Evolutionary conservation across 345 rosid species (phyloP).

Genomic region (Citropsis articulata): DNA sequence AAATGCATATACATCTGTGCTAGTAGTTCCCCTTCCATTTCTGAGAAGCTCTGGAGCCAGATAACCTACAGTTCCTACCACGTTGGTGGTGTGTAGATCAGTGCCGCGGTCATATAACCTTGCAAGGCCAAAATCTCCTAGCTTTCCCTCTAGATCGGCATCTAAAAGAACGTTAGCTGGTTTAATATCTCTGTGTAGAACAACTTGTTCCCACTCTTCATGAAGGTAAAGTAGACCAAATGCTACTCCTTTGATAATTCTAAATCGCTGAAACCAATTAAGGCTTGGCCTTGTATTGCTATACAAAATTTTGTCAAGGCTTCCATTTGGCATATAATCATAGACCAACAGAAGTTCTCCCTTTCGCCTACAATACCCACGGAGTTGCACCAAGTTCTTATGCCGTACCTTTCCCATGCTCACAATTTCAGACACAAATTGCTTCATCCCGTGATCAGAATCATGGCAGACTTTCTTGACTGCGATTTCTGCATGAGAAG

Average conservation of each 20-base stretch:
- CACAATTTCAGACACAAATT: constrained; percentile 19
- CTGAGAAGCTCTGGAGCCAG: constrained; percentile 42
- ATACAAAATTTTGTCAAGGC: constrained; percentile 42
- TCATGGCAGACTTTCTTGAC: constrained; percentile 51
- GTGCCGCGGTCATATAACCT: constrained; percentile 20
- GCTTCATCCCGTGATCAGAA: constrained; percentile 47
- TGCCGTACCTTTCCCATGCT: constrained; percentile 33
- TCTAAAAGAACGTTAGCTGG: constrained; percentile 47
- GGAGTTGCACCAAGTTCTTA: constrained; percentile 36
- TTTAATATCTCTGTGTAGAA: constrained; percentile 54
- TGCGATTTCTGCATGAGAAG: constrained; percentile 41
- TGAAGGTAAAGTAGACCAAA: constrained; percentile 50
- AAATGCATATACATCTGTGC: constrained; percentile 41
- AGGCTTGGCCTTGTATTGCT: constrained; percentile 18
- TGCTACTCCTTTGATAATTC: constrained; percentile 40
- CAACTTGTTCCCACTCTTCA: constrained; percentile 52
- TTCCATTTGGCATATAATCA: constrained; percentile 47
- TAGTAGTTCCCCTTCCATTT: constrained; percentile 40
- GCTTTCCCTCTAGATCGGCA: constrained; percentile 15
- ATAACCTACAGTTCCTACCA: constrained; percentile 49
- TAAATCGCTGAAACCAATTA: constrained; percentile 41
- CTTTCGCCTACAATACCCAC: constrained; percentile 39
- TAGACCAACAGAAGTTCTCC: constrained; percentile 43
- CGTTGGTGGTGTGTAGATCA: constrained; percentile 34
- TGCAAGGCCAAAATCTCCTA: constrained; percentile 38